These are phyloP conservation scores for Multifurca ochricompacta DNA, from an alignment of 768 basidiomycete genomes.

Conservation along the genomic window DNA sequence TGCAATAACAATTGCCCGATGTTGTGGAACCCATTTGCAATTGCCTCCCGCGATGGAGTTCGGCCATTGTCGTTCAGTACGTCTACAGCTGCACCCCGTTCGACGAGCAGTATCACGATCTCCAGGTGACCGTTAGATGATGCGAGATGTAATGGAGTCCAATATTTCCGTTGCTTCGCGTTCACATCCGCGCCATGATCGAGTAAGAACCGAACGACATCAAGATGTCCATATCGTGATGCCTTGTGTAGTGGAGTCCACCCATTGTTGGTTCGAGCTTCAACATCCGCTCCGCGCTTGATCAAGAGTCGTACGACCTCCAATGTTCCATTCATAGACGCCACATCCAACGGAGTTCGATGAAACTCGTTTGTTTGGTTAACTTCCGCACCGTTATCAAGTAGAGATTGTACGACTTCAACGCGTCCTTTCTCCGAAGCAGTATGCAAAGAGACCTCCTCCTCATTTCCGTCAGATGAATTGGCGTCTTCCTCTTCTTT, in stretches of 20 bases:
- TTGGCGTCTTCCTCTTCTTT: neutral
- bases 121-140: neutral
- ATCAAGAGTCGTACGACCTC: neutral
- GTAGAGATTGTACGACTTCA: no score
- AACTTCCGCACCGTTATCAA: neutral
- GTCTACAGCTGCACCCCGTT: neutral
- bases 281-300: neutral
- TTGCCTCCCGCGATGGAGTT: neutral
- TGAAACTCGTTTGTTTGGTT: neutral
- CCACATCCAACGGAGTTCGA: neutral
- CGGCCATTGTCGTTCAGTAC: neutral
- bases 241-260: neutral
- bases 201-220: no score
- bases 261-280: neutral
- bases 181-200: neutral
- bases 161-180: neutral
- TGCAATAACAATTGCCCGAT: neutral
- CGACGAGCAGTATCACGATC: neutral
- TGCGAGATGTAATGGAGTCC: neutral
- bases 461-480: no score
- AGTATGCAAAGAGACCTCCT: neutral
- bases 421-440: neutral
- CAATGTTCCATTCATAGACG: neutral
- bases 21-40: neutral
- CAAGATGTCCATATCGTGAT: neutral